Percentiles rank a stretch among this genome's conserved stretches.
Conservation (phyloP, 129 eudicot species). For the Artemisia annua region DNA sequence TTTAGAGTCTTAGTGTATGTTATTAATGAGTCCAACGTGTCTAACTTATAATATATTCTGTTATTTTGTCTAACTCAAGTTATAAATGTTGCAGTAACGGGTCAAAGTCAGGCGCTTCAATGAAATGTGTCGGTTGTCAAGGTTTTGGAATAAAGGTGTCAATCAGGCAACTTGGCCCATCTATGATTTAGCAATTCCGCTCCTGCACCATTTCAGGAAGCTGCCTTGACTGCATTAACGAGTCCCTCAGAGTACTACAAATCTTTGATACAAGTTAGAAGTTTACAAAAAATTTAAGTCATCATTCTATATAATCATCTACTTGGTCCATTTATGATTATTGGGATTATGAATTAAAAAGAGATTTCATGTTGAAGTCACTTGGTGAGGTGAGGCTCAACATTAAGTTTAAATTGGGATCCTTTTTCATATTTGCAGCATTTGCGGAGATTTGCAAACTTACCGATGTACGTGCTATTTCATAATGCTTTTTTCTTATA, state of each 20-base stretch:
- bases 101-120: too few species aligned
- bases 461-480: slow-evolving; percentile 60
- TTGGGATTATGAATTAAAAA: slow-evolving; percentile 63
- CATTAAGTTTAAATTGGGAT: slow-evolving; percentile 57
- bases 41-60: too few species aligned
- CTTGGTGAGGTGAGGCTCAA: slow-evolving; percentile 68
- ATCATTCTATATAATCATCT: not conserved
- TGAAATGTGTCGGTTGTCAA: too few species aligned
- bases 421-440: slow-evolving; percentile 73
- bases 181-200: too few species aligned
- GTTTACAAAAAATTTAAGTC: not conserved
- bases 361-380: slow-evolving; percentile 57
- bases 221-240: too few species aligned
- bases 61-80: too few species aligned
- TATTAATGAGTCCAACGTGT: too few species aligned
- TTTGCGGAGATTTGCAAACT: slow-evolving; percentile 65
- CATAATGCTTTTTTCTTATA: not conserved
- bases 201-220: too few species aligned
- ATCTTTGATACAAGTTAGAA: slow-evolving; percentile 54
- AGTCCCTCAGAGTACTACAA: slow-evolving; percentile 61
- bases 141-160: too few species aligned
- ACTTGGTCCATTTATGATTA: not conserved
- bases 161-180: too few species aligned
- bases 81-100: too few species aligned
- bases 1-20: too few species aligned